Evolutionary conservation across 106 monocot genomes (phyloP).

Genomic region (Dactylorhiza incarnata): DNA sequence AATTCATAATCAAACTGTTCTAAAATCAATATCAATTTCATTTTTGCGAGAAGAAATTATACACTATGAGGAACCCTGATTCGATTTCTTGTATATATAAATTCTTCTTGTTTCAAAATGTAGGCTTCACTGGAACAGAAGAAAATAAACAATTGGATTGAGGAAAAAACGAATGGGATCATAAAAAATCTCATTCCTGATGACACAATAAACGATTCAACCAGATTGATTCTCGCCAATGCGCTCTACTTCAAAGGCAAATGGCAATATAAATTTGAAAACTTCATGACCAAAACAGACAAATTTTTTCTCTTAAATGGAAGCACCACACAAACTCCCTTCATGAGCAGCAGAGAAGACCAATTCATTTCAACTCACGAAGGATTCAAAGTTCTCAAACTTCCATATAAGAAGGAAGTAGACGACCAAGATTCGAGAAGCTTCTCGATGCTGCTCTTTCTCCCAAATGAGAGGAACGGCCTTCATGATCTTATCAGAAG

Average conservation of each 20-base stretch:
- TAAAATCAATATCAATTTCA: not conserved
- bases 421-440: not conserved
- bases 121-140: not conserved
- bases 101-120: too few species aligned
- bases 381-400: slow-evolving; percentile 23
- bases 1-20: not conserved
- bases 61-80: too few species aligned
- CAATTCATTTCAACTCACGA: slow-evolving; percentile 12
- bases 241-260: slow-evolving; percentile 33
- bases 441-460: slow-evolving; percentile 28
- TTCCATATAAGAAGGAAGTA: slow-evolving; percentile 12
- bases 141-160: slow-evolving; percentile 21
- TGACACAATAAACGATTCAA: not conserved
- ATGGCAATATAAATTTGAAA: slow-evolving; percentile 20
- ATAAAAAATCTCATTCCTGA: slow-evolving; percentile 17
- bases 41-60: not conserved
- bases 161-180: slow-evolving; percentile 8
- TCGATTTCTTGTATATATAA: too few species aligned
- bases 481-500: slow-evolving; percentile 6
- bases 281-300: not conserved
- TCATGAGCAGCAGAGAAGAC: slow-evolving; percentile 14
- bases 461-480: slow-evolving; percentile 23
- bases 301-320: slow-evolving; percentile 21
- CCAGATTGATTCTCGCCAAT: slow-evolving; percentile 15
- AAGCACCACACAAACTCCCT: slow-evolving; percentile 9